phyloP scores from a whole-genome alignment of 2,329 filamentous ascomycete species.

The Xylaria sp. region DNA sequence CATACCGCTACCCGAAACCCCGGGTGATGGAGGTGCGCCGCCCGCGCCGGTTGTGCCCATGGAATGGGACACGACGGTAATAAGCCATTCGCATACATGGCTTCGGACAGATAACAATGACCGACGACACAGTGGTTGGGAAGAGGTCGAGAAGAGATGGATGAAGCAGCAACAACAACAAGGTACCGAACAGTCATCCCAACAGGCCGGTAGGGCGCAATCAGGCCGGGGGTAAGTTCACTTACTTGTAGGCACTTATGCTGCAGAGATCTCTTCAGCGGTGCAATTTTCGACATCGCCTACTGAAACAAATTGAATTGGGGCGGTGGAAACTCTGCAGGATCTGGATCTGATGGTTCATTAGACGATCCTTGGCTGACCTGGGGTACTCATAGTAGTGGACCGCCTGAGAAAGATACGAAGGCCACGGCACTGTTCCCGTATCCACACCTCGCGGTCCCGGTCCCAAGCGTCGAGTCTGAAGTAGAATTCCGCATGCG shows the following conservation, averaged over 20 bases:
- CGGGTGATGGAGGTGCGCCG: not conserved
- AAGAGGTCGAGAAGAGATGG: constrained; percentile 45
- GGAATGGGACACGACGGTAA: constrained; percentile 46
- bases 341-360: not conserved
- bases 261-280: not conserved
- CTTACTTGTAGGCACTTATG: not conserved
- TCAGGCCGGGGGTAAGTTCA: constrained; percentile 16
- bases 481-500: constrained; percentile 48
- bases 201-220: not conserved
- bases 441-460: constrained; percentile 44
- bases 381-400: constrained; percentile 20
- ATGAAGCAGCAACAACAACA: constrained; percentile 19
- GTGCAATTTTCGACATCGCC: not conserved
- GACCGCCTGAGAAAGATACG: constrained; percentile 22
- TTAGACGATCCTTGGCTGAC: constrained; percentile 16
- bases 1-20: constrained; percentile 20
- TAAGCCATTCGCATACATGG: constrained; percentile 36
- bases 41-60: constrained; percentile 9
- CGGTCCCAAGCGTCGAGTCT: constrained; percentile 43
- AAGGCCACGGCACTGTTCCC: constrained; percentile 39
- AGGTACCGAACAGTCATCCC: not conserved
- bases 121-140: constrained; percentile 47
- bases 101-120: constrained; percentile 35
- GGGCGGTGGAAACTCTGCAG: not conserved
- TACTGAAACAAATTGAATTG: not conserved